Percentiles rank a stretch among this genome's conserved stretches.
Evolutionary conservation across 306 rosid species (phyloP).

Genomic region (Rosa persica): DNA sequence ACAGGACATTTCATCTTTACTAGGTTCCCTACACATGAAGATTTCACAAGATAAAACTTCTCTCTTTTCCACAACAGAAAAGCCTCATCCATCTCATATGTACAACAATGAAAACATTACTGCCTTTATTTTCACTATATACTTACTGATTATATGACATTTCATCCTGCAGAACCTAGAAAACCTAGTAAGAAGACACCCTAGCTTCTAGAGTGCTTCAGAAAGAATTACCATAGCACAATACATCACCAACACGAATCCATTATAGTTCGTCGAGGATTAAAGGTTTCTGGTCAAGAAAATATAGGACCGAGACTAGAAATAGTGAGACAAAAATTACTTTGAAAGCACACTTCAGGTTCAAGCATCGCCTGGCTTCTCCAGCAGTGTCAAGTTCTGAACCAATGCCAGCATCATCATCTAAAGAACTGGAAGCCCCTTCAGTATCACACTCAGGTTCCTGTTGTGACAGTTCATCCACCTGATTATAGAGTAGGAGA

Average conservation of each 20-base stretch:
- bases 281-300: conserved; percentile 40
- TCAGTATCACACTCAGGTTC: conserved; percentile 26
- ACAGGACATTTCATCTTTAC: not conserved
- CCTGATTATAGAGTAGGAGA: conserved; percentile 36
- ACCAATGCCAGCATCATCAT: conserved; percentile 15
- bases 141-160: not conserved
- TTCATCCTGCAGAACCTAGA: conserved; percentile 12
- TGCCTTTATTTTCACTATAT: not conserved
- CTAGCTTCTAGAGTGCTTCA: conserved; percentile 10
- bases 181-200: conserved; percentile 4
- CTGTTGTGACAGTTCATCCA: conserved; percentile 47
- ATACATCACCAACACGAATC: not conserved
- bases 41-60: not conserved
- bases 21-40: not conserved
- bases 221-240: not conserved
- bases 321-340: conserved; percentile 41
- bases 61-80: not conserved
- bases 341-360: conserved; percentile 28
- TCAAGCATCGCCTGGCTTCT: conserved; percentile 34
- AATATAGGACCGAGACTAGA: conserved; percentile 34
- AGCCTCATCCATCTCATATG: not conserved
- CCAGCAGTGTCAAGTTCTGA: conserved; percentile 12
- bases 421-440: conserved; percentile 31
- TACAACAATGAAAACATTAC: not conserved
- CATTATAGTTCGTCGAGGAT: conserved; percentile 32